Evolutionary conservation across 495 filamentous ascomycete species (phyloP).

Genomic region (Parathielavia appendiculata): DNA sequence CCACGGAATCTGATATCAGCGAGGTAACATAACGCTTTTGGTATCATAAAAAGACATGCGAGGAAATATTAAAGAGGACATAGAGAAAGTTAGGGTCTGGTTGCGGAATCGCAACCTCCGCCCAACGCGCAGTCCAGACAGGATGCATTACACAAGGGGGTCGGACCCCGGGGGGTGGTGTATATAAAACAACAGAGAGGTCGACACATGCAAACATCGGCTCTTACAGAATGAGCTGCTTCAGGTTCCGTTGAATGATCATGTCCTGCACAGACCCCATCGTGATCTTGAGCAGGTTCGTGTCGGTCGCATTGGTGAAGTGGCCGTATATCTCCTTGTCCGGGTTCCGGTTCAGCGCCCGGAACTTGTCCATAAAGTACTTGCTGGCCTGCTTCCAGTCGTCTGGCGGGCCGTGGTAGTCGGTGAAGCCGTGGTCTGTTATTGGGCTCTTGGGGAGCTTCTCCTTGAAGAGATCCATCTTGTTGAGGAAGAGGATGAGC

Average conservation of each 20-base stretch:
- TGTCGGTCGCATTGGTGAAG: constrained; percentile 92
- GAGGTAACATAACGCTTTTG: neutral
- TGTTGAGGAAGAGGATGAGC: constrained; percentile 97
- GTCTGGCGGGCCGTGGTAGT: constrained; percentile 60
- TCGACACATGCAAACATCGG: constrained; percentile 10
- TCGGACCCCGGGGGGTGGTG: neutral
- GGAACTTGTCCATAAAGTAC: constrained; percentile 89
- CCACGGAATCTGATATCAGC: neutral
- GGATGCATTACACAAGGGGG: constrained; percentile 10
- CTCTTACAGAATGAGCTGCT: constrained; percentile 84
- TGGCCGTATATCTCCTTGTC: constrained; percentile 89
- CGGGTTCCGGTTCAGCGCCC: constrained; percentile 75
- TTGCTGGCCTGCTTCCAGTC: constrained; percentile 60
- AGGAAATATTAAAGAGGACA: neutral
- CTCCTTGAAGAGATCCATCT: constrained; percentile 94
- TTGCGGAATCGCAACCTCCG: neutral
- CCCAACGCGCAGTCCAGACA: neutral
- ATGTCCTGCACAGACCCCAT: constrained; percentile 98
- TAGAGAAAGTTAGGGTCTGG: neutral
- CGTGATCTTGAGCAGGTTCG: constrained; percentile 90
- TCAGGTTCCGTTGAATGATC: constrained; percentile 97
- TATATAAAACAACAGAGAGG: neutral
- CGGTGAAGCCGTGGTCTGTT: constrained; percentile 81
- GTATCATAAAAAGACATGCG: constrained; percentile 12
- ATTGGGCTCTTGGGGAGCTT: constrained; percentile 80